Evolutionary conservation across 2,329 filamentous ascomycete species (phyloP), one percentile per base, ranked within the genome.

Genomic region (Clonostachys chloroleuca): DNA sequence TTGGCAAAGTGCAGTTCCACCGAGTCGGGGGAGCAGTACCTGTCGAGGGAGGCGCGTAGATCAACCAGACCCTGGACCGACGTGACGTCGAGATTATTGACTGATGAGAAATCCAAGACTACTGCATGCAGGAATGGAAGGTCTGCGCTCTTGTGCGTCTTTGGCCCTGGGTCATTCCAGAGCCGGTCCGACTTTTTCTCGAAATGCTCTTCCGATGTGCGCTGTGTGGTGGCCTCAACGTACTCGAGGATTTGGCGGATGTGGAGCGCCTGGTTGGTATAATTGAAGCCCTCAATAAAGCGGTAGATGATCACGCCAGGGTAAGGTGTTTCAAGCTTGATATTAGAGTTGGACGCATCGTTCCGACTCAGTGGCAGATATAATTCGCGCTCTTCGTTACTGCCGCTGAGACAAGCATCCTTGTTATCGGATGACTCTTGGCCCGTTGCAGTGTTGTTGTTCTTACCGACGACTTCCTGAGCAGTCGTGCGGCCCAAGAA

Each of bases 11-110:
- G 75, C 72, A 74, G 77, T 51, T 78, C 72, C 9, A 76, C 72
- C 0, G 57, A 51, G 39, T 72, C 67, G 0, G 75, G 75, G 5
- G 66, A 58, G 1, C 78, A 72, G 54, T 81, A 75, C 13, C 70
- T 67, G 57, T 81, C 75, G 3, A 84, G 65, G 18, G 74, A 69
- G 51, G 74, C 75, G 39, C 78, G 71, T 12, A 80, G 61, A 54
- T 83, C 78, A 42, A 81, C 67, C 12, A 84, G 63, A 1, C 75
- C 75, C 54, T 84, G 79, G 0, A 82, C 61, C 3, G 76, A 75
- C 0, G 80, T 83, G 9, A 80, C 70, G 50, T 84, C 81, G 30
- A 83, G 64, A 47, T 72, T 70, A 55, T 80, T 78, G 42, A 83
- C 75, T 2, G 77, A 69, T 0, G 75, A 74, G 55, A 78, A 81